Conservation (phyloP, 2,329 filamentous ascomycete species). For the Paecilomyces niveus region DNA sequence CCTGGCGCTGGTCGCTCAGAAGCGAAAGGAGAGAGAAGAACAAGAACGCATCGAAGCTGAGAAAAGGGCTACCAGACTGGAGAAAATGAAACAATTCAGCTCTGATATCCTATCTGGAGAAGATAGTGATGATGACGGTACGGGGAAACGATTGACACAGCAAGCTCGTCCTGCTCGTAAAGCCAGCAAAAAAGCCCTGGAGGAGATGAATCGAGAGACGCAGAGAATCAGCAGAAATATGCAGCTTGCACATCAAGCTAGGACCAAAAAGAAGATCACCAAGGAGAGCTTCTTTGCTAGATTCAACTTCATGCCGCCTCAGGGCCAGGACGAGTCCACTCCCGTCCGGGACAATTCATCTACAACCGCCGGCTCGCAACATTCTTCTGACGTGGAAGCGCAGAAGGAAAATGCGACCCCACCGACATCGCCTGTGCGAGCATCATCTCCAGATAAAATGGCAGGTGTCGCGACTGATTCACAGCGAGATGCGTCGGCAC, state of each 20-base stretch:
- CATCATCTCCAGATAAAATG: conserved; percentile 11
- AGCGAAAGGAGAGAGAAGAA: conserved; percentile 62
- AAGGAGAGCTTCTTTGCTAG: conserved; percentile 74
- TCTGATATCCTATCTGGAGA: conserved; percentile 41
- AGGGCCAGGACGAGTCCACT: conserved; percentile 14
- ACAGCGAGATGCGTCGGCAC: not conserved
- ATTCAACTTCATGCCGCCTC: conserved; percentile 64
- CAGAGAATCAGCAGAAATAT: conserved; percentile 84
- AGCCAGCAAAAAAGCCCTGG: conserved; percentile 87
- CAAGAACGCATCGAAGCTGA: conserved; percentile 51
- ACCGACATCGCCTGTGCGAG: conserved; percentile 57
- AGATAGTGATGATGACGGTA: conserved; percentile 56
- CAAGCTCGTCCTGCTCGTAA: conserved; percentile 63
- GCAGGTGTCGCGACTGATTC: conserved; percentile 2
- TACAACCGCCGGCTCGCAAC: conserved; percentile 45
- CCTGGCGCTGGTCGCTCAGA: conserved; percentile 64
- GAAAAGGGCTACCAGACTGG: conserved; percentile 29
- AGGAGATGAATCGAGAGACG: conserved; percentile 92
- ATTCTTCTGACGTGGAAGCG: conserved; percentile 37
- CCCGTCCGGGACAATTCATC: conserved; percentile 23
- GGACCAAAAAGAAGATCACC: conserved; percentile 83
- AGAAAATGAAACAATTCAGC: conserved; percentile 24
- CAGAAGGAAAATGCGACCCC: conserved; percentile 52
- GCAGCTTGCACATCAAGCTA: conserved; percentile 83
- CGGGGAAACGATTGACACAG: conserved; percentile 62